Conservation (phyloP, 2,329 filamentous ascomycete species). For the Lomentospora prolificans region DNA sequence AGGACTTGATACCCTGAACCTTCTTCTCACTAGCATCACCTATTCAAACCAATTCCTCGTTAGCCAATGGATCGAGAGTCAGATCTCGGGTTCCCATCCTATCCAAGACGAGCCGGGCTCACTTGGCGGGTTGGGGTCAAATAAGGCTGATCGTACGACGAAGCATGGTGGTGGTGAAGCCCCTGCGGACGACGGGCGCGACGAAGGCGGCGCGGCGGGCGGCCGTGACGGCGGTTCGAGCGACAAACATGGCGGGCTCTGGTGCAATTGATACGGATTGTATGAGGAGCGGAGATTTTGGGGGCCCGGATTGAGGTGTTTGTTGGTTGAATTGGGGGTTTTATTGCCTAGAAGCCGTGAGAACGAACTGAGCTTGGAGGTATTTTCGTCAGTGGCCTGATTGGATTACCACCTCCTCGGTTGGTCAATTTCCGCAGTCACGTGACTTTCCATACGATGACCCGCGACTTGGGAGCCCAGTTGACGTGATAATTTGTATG, state of each 20-base stretch:
- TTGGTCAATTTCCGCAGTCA: constrained; percentile 1
- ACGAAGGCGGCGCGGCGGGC: constrained; percentile 43
- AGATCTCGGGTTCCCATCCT: not conserved
- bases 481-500: too few relatives aligned
- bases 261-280: constrained; percentile 14
- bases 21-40: constrained; percentile 34
- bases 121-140: constrained; percentile 7
- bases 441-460: constrained; percentile 3
- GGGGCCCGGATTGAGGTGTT: constrained; percentile 14
- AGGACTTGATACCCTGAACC: constrained; percentile 33
- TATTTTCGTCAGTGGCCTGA: constrained; percentile 20
- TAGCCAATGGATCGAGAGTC: not conserved
- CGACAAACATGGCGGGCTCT: constrained; percentile 44
- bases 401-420: constrained; percentile 8
- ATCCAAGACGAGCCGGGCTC: not conserved
- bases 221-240: constrained; percentile 51
- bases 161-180: constrained; percentile 49
- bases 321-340: constrained; percentile 16
- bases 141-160: constrained; percentile 40
- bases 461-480: not conserved
- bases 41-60: constrained; percentile 13
- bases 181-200: constrained; percentile 39
- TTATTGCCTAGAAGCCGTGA: constrained; percentile 36
- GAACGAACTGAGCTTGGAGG: constrained; percentile 33
- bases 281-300: constrained; percentile 9